phyloP scores from a whole-genome alignment of 2,329 filamentous ascomycete species.

The Fusarium sterilihyphosum region DNA sequence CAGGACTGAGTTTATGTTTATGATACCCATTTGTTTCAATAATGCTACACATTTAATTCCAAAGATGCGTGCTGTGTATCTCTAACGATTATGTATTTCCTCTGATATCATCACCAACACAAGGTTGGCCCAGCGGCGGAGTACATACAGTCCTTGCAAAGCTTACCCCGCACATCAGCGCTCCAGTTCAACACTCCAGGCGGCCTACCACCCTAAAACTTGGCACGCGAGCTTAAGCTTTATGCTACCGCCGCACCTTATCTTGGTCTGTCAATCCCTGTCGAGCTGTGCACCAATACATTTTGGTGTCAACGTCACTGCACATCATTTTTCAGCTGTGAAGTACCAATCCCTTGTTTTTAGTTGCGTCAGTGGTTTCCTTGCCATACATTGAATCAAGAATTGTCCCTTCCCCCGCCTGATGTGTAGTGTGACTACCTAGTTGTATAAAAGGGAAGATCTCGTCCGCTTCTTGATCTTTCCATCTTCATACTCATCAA shows the following conservation, averaged over 20 bases:
- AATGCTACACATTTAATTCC: not conserved
- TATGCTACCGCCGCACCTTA: slow-evolving; percentile 23
- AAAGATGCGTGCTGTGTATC: not conserved
- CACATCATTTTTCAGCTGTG: slow-evolving; percentile 31
- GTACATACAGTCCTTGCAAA: not conserved
- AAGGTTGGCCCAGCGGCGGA: not conserved
- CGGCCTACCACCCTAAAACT: not conserved
- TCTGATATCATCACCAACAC: slow-evolving; percentile 2
- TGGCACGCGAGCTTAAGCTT: slow-evolving; percentile 19
- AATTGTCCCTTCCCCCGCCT: slow-evolving; percentile 6
- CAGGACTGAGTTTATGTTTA: not conserved
- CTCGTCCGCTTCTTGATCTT: not conserved
- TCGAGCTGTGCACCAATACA: slow-evolving; percentile 13
- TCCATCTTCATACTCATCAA: not conserved
- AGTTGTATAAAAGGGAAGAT: slow-evolving; percentile 15
- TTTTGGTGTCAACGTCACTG: slow-evolving; percentile 30
- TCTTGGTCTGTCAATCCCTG: slow-evolving; percentile 10
- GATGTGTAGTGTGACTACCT: not conserved
- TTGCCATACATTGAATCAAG: slow-evolving; percentile 17
- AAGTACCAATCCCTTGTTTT: not conserved
- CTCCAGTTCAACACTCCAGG: not conserved
- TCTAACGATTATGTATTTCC: not conserved
- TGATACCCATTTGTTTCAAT: slow-evolving; percentile 6
- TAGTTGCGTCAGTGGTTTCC: slow-evolving; percentile 33
- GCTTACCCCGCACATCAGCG: not conserved